phyloP scores from a whole-genome alignment of 257 asterid genomes.

The Thymus quinquecostatus region DNA sequence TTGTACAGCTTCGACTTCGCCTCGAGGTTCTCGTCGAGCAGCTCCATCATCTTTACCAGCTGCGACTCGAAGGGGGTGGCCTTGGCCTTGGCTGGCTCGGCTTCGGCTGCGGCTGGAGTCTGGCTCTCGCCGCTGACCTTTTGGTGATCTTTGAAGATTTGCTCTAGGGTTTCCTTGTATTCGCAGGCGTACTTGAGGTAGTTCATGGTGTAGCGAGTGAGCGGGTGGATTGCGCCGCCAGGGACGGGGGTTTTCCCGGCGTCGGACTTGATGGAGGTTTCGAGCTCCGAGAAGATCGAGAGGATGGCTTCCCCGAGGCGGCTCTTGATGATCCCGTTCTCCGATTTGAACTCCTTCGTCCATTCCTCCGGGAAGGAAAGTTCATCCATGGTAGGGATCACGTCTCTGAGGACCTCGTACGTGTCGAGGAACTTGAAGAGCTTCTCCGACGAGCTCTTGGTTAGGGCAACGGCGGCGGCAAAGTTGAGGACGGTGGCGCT shows the following conservation, averaged over 20 bases:
- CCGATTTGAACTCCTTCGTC: constrained; percentile 48
- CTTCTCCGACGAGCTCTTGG: constrained; percentile 80
- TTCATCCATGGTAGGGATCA: constrained; percentile 32
- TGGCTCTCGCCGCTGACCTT: constrained; percentile 61
- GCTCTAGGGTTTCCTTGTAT: constrained; percentile 72
- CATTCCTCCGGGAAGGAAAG: constrained; percentile 31
- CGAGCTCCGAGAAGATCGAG: constrained; percentile 60
- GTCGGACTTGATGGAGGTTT: constrained; percentile 70
- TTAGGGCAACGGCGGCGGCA: constrained; percentile 61
- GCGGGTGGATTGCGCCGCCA: constrained; percentile 90
- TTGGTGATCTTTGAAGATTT: constrained; percentile 69
- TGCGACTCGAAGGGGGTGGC: constrained; percentile 58
- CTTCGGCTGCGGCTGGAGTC: constrained; percentile 53
- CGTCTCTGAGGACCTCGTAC: constrained; percentile 72
- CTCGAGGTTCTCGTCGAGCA: constrained; percentile 66
- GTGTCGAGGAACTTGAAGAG: constrained; percentile 79
- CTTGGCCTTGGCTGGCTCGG: neutral
- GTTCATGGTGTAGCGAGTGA: constrained; percentile 76
- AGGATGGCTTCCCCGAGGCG: constrained; percentile 72
- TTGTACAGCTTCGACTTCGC: constrained; percentile 73
- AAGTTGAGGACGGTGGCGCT: constrained; percentile 62
- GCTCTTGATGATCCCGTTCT: constrained; percentile 48
- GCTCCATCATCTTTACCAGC: constrained; percentile 63
- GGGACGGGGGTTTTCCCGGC: constrained; percentile 70
- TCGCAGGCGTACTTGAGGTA: constrained; percentile 59